Evolutionary conservation across 2,329 filamentous ascomycete species (phyloP).

Genomic region (Fusarium caatingaense): DNA sequence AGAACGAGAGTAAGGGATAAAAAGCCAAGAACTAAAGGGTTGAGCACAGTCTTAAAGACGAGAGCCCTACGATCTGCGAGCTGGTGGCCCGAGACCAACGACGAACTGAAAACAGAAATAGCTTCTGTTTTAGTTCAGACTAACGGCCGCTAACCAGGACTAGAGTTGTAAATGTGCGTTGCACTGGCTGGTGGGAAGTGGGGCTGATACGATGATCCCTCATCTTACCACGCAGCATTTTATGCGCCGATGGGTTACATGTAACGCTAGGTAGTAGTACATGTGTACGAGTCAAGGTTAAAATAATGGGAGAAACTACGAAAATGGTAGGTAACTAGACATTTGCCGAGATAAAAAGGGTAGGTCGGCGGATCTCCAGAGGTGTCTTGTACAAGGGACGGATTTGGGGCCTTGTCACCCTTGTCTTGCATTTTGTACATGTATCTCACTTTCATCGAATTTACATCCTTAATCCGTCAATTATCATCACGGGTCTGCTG

Average conservation of each 20-base stretch:
- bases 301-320: no score
- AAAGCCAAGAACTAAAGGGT: background rate
- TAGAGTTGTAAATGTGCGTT: background rate
- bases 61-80: background rate
- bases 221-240: background rate
- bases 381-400: background rate
- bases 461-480: no score
- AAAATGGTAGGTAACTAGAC: no score
- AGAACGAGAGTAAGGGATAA: background rate
- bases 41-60: background rate
- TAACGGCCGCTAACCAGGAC: background rate
- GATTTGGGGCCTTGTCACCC: background rate
- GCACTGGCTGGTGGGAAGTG: background rate
- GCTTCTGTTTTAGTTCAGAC: background rate
- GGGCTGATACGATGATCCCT: background rate
- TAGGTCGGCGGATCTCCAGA: background rate
- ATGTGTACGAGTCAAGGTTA: background rate
- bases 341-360: background rate
- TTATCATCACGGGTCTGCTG: background rate
- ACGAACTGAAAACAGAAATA: background rate
- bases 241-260: background rate
- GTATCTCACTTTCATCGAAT: background rate
- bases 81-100: background rate
- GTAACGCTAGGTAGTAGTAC: background rate
- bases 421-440: no score